phyloP scores from a whole-genome alignment of 768 basidiomycete genomes.

The Termitomyces sp. region DNA sequence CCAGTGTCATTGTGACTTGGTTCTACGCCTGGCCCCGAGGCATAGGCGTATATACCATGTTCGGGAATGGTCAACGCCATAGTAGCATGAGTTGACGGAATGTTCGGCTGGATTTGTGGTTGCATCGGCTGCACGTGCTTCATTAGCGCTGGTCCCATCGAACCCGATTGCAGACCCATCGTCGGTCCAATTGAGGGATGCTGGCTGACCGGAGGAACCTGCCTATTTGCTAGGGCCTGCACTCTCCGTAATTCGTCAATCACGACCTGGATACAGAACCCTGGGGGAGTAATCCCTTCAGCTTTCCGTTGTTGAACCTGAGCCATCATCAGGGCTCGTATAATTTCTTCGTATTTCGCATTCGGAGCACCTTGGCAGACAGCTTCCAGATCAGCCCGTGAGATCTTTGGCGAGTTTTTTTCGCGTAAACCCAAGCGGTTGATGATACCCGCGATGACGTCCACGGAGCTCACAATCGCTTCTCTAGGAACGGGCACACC shows the following conservation, averaged over 20 bases:
- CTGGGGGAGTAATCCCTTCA: not conserved
- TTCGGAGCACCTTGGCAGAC: conserved; percentile 1
- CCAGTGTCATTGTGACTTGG: not conserved
- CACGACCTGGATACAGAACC: not conserved
- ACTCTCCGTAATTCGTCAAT: conserved; percentile 1
- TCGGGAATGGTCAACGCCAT: not conserved
- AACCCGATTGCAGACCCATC: not conserved
- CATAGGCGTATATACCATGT: not conserved
- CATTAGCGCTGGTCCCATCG: not conserved
- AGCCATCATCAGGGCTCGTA: not conserved
- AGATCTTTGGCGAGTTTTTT: not conserved
- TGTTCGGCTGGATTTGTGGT: not conserved
- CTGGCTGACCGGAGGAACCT: not conserved
- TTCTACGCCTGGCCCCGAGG: not conserved
- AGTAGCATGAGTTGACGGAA: not conserved
- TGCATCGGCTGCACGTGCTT: not conserved
- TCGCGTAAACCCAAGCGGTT: not conserved
- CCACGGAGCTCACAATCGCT: not conserved
- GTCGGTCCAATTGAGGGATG: not conserved
- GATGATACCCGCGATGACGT: not conserved
- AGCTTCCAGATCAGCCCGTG: not conserved
- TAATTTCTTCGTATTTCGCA: not conserved
- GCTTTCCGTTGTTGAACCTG: not conserved
- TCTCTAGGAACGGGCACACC: not conserved
- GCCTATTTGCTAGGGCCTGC: not conserved